Base-by-base conservation (phyloP, 176 grass and related monocot species). In the Paspalum vaginatum region DNA sequence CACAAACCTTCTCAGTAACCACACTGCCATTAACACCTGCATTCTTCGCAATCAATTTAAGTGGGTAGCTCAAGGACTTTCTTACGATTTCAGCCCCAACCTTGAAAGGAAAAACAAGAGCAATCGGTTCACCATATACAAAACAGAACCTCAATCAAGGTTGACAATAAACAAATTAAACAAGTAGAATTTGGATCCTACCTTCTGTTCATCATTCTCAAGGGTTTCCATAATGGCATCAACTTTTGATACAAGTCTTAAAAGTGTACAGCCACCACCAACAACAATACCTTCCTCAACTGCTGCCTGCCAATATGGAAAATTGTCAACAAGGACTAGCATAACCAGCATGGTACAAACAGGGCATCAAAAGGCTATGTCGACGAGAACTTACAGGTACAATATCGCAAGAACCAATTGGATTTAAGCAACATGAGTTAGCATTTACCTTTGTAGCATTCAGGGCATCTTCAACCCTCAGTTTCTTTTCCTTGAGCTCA, bases 181-280 rank as follows among this genome's bases (percentile, higher is more conserved):
- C 21, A 9, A 50, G 0, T 9, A 7, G 48, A 78, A 5, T 48
- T 38, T n/a, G 8, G 4, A 9, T 64, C 49, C 32, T 81, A 95
- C 90, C 92, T 93, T 98, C 78, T 98, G 95, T 60, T 98, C 95
- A 79, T 98, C 95, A 81, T 98, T 98, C 14, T 93, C 95, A 22
- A 98, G 90, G 46, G 85, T 87, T 37, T 91, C 90, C 77, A 93
- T 93, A 32, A 98, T 98, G 27, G 86, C 90, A 68, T 98, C 90
- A 25, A 98, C 92, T 87, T 89, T 98, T 46, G 90, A 78, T 20
- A 90, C 83, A 68, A 98, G 90, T 78, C 95, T 89, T 65, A 98
- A 64, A 70, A 98, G 92, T n/a, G 90, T 87, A 76, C 92, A 98
- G 11, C 95, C 95, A 75, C 95, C 95, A 71, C 95, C 92, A 7